Evolutionary conservation across 1,284 basidiomycete genomes (phyloP).

Genomic region (Ceratobasidium sp.): DNA sequence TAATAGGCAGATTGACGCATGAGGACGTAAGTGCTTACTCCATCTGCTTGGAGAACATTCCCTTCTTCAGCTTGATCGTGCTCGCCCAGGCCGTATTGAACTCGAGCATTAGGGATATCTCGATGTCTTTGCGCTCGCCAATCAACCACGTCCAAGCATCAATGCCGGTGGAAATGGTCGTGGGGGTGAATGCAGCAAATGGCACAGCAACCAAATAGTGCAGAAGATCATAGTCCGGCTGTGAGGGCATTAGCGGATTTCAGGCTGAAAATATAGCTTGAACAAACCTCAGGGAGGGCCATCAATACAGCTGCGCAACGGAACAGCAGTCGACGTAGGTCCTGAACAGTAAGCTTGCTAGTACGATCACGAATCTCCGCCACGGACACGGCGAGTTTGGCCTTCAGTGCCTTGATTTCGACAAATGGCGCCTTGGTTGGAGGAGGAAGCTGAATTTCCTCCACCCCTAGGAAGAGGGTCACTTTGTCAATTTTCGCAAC

Average conservation of each 20-base stretch:
- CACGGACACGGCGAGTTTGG: slow-evolving; percentile 71
- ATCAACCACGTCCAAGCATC: slow-evolving; percentile 99
- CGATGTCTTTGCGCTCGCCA: slow-evolving; percentile 79
- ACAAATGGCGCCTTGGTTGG: slow-evolving; percentile 57
- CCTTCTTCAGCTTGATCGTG: slow-evolving; percentile 77
- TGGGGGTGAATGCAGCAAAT: slow-evolving; percentile 87
- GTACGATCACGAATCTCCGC: slow-evolving; percentile 73
- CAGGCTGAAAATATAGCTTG: not conserved
- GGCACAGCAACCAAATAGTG: slow-evolving; percentile 90
- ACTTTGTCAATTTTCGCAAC: not conserved
- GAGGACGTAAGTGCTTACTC: slow-evolving; percentile 62
- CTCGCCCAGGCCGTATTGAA: slow-evolving; percentile 87
- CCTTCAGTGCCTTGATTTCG: slow-evolving; percentile 71
- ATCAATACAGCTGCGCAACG: slow-evolving; percentile 84
- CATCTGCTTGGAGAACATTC: slow-evolving; percentile 80
- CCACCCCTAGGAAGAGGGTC: slow-evolving; percentile 46
- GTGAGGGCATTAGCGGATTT: not conserved
- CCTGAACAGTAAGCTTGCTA: slow-evolving; percentile 74
- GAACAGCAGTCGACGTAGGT: slow-evolving; percentile 86
- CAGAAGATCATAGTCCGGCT: slow-evolving; percentile 87
- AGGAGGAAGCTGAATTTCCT: slow-evolving; percentile 64
- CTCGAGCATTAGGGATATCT: slow-evolving; percentile 82
- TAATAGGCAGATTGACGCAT: not conserved
- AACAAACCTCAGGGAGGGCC: slow-evolving; percentile 66
- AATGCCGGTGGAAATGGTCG: slow-evolving; percentile 84